Conservation (phyloP, 2,329 filamentous ascomycete genomes). For the Neonectria magnoliae region DNA sequence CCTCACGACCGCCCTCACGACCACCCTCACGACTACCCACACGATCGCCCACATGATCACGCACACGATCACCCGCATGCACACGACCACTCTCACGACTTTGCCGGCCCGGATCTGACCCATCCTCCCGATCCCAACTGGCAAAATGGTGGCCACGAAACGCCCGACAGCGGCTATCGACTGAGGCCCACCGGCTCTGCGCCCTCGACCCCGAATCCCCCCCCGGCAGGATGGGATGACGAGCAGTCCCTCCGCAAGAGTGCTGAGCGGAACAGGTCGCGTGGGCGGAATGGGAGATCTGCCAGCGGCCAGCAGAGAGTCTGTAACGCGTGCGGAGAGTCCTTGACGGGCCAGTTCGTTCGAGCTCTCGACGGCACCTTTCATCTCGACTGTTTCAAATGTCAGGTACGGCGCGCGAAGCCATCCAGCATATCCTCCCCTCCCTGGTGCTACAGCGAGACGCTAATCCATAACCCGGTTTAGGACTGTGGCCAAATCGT, state of each 20-base stretch:
- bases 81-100: slow-evolving; percentile 31
- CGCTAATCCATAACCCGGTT: slow-evolving; percentile 31
- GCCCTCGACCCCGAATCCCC: slow-evolving; percentile 45
- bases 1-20: slow-evolving; percentile 19
- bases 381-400: slow-evolving; percentile 98
- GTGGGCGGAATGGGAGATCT: slow-evolving; percentile 63
- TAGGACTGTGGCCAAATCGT: slow-evolving; percentile 98
- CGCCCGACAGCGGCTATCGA: slow-evolving; percentile 50
- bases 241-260: slow-evolving; percentile 60
- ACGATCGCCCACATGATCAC: neutral
- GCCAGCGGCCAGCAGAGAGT: slow-evolving; percentile 70
- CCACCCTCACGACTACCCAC: neutral
- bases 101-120: slow-evolving; percentile 43
- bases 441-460: slow-evolving; percentile 11
- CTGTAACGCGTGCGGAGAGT: slow-evolving; percentile 89
- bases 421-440: slow-evolving; percentile 1
- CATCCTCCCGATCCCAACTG: slow-evolving; percentile 48
- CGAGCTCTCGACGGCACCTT: slow-evolving; percentile 92
- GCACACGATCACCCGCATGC: too few species aligned
- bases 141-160: slow-evolving; percentile 50
- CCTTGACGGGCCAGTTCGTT: slow-evolving; percentile 94
- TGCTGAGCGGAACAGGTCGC: slow-evolving; percentile 67
- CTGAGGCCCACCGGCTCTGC: slow-evolving; percentile 50
- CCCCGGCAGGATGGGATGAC: slow-evolving; percentile 48
- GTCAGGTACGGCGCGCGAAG: slow-evolving; percentile 69